These are phyloP conservation scores for Suillus placidus DNA, from an alignment of 768 basidiomycete species.

Conservation along the genomic window DNA sequence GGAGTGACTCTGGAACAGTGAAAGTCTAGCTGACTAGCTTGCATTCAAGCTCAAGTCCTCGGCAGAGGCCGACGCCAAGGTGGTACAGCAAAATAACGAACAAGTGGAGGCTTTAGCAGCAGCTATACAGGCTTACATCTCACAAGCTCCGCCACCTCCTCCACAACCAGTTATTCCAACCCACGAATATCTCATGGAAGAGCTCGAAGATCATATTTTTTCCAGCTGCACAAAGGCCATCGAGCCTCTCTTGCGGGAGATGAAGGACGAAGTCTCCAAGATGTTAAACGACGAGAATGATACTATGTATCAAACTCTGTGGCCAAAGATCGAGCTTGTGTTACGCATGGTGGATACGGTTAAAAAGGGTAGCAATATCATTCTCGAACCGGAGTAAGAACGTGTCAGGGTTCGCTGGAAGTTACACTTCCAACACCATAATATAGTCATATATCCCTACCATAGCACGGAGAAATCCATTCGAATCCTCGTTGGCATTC, in stretches of 20 bases:
- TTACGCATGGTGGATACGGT: conserved; percentile 36
- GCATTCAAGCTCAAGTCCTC: conserved; percentile 15
- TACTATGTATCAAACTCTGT: conserved; percentile 27
- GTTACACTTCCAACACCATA: neutral
- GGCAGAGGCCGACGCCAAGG: conserved; percentile 19
- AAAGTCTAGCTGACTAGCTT: conserved; percentile 17
- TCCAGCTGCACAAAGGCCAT: conserved; percentile 30
- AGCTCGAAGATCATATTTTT: conserved; percentile 28
- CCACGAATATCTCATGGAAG: conserved; percentile 33
- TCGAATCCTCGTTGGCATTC: neutral
- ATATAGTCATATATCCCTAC: neutral
- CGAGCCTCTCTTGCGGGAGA: conserved; percentile 16
- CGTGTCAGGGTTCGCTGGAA: neutral
- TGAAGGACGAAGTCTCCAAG: conserved; percentile 29
- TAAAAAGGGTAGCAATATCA: conserved; percentile 11
- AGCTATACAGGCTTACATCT: conserved; percentile 35
- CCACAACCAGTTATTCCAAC: conserved; percentile 25
- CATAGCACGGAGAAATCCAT: neutral
- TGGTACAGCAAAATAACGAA: conserved; percentile 21
- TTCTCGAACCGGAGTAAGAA: neutral
- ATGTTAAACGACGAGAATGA: conserved; percentile 25
- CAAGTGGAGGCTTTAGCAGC: conserved; percentile 34
- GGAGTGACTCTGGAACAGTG: conserved; percentile 9
- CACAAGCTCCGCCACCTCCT: conserved; percentile 26
- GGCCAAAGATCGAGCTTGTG: conserved; percentile 29